Conservation (phyloP, 176 grass and related monocot genomes). For the Musa itinerans region DNA sequence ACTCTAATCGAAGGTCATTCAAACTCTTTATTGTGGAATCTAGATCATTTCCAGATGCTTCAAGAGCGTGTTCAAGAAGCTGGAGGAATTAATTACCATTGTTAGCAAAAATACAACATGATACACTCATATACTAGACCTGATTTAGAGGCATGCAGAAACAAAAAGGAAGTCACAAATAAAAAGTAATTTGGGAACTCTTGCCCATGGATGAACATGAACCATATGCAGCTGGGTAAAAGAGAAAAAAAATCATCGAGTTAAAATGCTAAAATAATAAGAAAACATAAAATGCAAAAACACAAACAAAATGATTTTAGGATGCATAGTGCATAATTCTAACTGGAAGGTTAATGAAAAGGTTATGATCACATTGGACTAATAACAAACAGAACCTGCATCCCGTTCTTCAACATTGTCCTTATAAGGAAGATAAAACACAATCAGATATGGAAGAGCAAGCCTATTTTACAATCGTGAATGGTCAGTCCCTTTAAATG, state of each 20-base stretch:
- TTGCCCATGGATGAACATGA: not conserved
- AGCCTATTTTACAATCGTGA: too few relatives aligned
- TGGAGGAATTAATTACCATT: conserved; percentile 20
- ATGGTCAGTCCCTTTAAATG: too few relatives aligned
- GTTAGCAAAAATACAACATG: not conserved
- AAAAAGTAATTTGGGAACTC: not conserved
- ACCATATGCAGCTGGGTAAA: not conserved
- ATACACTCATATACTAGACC: not conserved
- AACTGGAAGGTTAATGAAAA: not conserved
- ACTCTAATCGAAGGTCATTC: conserved; percentile 21
- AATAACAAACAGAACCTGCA: not conserved
- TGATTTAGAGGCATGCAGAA: not conserved
- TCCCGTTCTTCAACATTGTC: not conserved
- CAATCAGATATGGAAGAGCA: too few relatives aligned
- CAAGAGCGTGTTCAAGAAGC: conserved; percentile 41
- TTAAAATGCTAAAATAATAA: not conserved
- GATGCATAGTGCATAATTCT: not conserved
- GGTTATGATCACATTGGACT: not conserved
- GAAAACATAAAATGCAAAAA: not conserved
- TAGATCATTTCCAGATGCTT: conserved; percentile 43
- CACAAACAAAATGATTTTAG: not conserved
- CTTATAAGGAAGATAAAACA: not conserved
- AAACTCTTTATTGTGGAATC: conserved; percentile 46
- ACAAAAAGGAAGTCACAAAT: not conserved
- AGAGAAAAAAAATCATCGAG: not conserved